These are phyloP conservation scores for Nemania sp. DNA, from an alignment of 2,329 filamentous ascomycete species.

Conservation along the genomic window DNA sequence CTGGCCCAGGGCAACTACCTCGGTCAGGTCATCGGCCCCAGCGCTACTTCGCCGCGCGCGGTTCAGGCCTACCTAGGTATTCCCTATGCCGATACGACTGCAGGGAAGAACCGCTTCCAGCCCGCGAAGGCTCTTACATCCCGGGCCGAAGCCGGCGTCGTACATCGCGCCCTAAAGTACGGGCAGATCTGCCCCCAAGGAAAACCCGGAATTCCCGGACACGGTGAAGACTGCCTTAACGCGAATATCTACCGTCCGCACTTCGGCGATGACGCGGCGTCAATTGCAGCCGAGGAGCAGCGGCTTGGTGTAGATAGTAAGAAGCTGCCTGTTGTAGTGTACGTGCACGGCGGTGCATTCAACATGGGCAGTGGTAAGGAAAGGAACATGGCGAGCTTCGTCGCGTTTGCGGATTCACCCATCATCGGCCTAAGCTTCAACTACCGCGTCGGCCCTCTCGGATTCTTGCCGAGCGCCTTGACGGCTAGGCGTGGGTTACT, in stretches of 20 bases:
- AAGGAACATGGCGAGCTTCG: slow-evolving; percentile 72
- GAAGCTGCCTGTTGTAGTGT: slow-evolving; percentile 65
- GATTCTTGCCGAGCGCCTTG: slow-evolving; percentile 72
- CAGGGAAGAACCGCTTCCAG: slow-evolving; percentile 60
- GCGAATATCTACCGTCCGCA: slow-evolving; percentile 63
- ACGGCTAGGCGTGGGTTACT: slow-evolving; percentile 66
- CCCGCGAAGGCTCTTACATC: slow-evolving; percentile 53
- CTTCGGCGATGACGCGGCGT: slow-evolving; percentile 45
- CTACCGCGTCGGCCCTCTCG: slow-evolving; percentile 74
- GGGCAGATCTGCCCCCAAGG: slow-evolving; percentile 55
- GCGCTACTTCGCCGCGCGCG: slow-evolving; percentile 52
- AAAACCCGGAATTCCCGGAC: slow-evolving; percentile 43
- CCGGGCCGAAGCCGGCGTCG: slow-evolving; percentile 46
- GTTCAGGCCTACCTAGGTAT: slow-evolving; percentile 64
- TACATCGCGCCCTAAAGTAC: slow-evolving; percentile 50
- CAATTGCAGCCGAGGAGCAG: slow-evolving; percentile 38
- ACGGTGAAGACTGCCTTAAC: slow-evolving; percentile 65
- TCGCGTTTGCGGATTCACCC: slow-evolving; percentile 64
- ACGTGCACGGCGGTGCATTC: slow-evolving; percentile 74
- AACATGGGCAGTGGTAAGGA: slow-evolving; percentile 65
- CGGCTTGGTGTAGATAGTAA: slow-evolving; percentile 46
- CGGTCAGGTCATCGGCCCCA: slow-evolving; percentile 52
- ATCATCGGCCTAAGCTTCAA: slow-evolving; percentile 71
- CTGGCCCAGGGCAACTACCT: slow-evolving; percentile 58
- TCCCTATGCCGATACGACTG: slow-evolving; percentile 59